A percentile compares a stretch with the other conserved stretches of the same genome.
These are phyloP conservation scores for Coemansia sp. DNA, from an alignment of 192 early-diverging fungal genomes.

Conservation along the genomic window DNA sequence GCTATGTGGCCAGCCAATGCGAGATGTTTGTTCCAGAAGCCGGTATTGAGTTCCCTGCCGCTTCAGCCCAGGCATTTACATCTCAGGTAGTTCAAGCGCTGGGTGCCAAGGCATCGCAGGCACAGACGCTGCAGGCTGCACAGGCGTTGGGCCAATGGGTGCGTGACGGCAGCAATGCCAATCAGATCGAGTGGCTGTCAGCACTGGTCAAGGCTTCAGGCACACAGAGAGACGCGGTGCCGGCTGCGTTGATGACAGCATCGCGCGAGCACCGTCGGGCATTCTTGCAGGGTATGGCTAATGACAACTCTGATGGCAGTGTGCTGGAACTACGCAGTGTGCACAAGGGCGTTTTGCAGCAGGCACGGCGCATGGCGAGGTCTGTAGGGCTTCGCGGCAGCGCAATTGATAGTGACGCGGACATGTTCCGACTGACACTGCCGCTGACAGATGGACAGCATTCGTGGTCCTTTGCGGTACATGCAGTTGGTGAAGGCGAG, in stretches of 20 bases:
- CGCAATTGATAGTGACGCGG: conserved; percentile 5
- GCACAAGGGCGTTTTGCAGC: conserved; percentile 8
- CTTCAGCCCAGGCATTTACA: conserved; percentile 23
- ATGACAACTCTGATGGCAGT: conserved; percentile 3
- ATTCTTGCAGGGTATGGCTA: conserved; percentile 35
- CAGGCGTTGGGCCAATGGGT: conserved; percentile 39
- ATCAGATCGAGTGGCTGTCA: conserved; percentile 1
- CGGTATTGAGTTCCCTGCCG: conserved; percentile 33
- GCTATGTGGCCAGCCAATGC: conserved; percentile 18
- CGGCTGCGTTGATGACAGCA: conserved; percentile 30
- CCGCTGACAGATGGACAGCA: conserved; percentile 6
- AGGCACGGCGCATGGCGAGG: conserved; percentile 30
- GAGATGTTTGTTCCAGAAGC: conserved; percentile 33
- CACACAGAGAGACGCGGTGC: conserved; percentile 8
- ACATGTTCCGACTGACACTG: background rate
- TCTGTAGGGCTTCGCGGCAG: conserved; percentile 33
- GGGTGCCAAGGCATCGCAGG: conserved; percentile 10
- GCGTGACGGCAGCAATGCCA: conserved; percentile 4
- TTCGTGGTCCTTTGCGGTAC: conserved; percentile 43
- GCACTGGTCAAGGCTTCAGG: background rate
- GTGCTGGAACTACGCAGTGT: conserved; percentile 13
- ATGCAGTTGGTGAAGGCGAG: conserved; percentile 33
- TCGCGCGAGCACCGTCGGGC: conserved; percentile 30
- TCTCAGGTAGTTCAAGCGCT: conserved; percentile 11
- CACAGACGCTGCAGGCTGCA: conserved; percentile 26